Evolutionary conservation across 108 stramenopile genomes (phyloP), one percentile per base, ranked within the genome.

Genomic region (Nitzschia putrida): DNA sequence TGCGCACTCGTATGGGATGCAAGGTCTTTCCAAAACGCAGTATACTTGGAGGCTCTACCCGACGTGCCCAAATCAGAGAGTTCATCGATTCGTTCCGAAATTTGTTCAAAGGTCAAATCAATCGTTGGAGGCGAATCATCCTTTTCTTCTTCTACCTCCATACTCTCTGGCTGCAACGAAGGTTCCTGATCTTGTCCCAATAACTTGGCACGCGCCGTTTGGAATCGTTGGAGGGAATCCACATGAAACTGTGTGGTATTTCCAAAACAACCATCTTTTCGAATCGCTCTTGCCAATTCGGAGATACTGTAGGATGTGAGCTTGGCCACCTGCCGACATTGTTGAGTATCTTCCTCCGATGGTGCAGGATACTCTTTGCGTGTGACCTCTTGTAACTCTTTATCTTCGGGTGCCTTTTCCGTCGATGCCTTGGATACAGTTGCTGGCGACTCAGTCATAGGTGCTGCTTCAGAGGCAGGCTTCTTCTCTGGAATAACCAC

Each of bases 261-360:
- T 49, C 53, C 64, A 10, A 73, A 34, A 8, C 58, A 25, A 21
- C 72, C 72, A 52, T 41, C 76, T 22, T 60, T 16, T n/a, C 18
- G 11, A 11, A 70, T 39, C 1, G 68, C 64, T 9, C 22, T 2
- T 18, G 37, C 50, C 21, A 66, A 34, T 53, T 65, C 64, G 0
- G 68, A 70, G 26, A 77, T 66, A 64, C 69, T 70, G 21, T 41
- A 57, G 12, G 76, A 64, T 4, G 59, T n/a, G 9, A 65, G 20
- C 34, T 53, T 47, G 11, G 47, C 54, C 0, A 25, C 53, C 16
- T 25, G 56, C 47, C 52, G 51, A 9, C 69, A 37, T 12, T 18
- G 16, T 13, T 58, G 43, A 3, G 20, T 18, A 29, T 70, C 68
- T 23, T 67, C 73, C 9, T 7, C n/a, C 7, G 55, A 53, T 12